Base-by-base conservation (phyloP, 176 grass and related monocot genomes). In the Ampelocalamus luodianensis region DNA sequence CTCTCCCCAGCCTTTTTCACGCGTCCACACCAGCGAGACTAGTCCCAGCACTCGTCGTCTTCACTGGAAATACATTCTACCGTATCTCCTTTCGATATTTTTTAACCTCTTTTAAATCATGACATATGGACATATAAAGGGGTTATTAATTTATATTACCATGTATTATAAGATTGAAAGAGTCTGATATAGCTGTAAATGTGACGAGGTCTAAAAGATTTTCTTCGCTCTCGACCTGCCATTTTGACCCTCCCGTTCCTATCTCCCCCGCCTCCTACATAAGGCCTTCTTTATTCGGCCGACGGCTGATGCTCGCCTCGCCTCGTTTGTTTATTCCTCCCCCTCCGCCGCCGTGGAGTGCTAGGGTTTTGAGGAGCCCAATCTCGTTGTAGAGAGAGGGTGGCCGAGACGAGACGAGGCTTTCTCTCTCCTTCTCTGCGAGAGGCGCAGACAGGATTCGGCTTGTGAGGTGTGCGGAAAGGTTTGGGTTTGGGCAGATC, bases 281-380 rank as follows among this genome's bases (percentile, higher is more conserved):
- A 87, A 68, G 51, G 62, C 73, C 66, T 90, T 87, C 74, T 83
- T 79, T 90, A 87, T 60, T 80, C 82, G 20, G 68, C 81, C 23
- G 14, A 39, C 76, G 20, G 68, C 81, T 34, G 14, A 39, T 20
- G 55, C 40, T 69, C 20, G 26, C 46, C 55, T 65, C 54, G 18
- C 39, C 27, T 5, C 32, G 4, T 29, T 53, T 40, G 18, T 65
- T 22, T 76, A 76, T 43, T 65, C 82, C 72, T 67, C 24, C 46
- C 13, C 10, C 26, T 23, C 43, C 8, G 18, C 16, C 81, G 75
- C 60, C 23, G 82, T 39, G 58, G 88, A 83, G 83, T 79, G 83
- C 91, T 94, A 89, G 92, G 89, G 89, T 89, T 94, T 94, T 94
- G 83, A 86, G 58, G 7, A 26, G 10, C 77, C 71, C 70, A 46